These are phyloP conservation scores for Pisolithus thermaeus DNA, from an alignment of 1,284 basidiomycete genomes.

Conservation along the genomic window DNA sequence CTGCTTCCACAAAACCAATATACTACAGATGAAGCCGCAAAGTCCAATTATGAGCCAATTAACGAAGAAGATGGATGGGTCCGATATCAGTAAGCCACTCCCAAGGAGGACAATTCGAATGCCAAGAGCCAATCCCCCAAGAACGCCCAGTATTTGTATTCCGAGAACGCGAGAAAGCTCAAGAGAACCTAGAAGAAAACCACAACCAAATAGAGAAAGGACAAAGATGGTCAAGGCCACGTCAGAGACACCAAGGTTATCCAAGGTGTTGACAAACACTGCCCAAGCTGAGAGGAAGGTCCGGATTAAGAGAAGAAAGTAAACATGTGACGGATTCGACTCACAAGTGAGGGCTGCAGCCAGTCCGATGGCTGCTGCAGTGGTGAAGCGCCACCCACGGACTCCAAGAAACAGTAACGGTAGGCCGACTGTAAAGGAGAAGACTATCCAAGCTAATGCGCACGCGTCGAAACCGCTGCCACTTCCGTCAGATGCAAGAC, in stretches of 20 bases:
- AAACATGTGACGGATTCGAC: slow-evolving; percentile 15
- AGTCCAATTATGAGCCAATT: slow-evolving; percentile 50
- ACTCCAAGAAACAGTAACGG: slow-evolving; percentile 54
- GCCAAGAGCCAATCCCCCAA: slow-evolving; percentile 53
- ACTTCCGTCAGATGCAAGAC: slow-evolving; percentile 51
- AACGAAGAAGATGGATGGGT: slow-evolving; percentile 30
- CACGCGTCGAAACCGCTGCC: slow-evolving; percentile 43
- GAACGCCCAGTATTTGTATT: slow-evolving; percentile 39
- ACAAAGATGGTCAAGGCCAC: slow-evolving; percentile 43
- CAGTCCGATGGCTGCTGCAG: slow-evolving; percentile 47
- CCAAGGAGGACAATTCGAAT: slow-evolving; percentile 50
- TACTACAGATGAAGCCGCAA: slow-evolving; percentile 37
- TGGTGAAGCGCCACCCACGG: slow-evolving; percentile 48
- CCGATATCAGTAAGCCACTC: slow-evolving; percentile 41
- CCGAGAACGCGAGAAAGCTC: slow-evolving; percentile 43
- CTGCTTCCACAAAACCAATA: slow-evolving; percentile 39
- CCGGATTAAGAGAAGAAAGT: slow-evolving; percentile 4
- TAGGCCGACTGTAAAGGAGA: slow-evolving; percentile 43
- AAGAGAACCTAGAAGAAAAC: slow-evolving; percentile 48
- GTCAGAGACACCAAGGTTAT: slow-evolving; percentile 45
- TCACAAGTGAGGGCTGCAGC: slow-evolving; percentile 44
- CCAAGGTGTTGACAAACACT: slow-evolving; percentile 51
- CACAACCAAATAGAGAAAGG: slow-evolving; percentile 43
- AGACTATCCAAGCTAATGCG: slow-evolving; percentile 54
- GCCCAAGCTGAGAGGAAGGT: slow-evolving; percentile 43